These are phyloP conservation scores for Bipolaris victoriae DNA, from an alignment of 2,329 filamentous ascomycete genomes.

Conservation along the genomic window DNA sequence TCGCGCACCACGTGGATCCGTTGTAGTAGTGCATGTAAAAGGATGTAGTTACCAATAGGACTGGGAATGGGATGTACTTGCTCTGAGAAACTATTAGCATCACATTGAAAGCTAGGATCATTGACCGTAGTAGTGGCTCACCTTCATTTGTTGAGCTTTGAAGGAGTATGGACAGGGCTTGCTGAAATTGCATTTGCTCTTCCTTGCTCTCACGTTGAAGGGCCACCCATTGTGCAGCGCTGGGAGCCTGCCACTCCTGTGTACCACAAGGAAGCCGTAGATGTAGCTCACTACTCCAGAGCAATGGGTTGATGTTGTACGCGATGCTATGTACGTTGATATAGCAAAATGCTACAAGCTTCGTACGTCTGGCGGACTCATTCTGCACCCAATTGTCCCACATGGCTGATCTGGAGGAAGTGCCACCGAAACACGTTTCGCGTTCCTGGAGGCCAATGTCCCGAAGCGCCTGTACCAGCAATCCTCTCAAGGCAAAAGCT, in stretches of 20 bases:
- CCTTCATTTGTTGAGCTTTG: slow-evolving; percentile 22
- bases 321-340: slow-evolving; percentile 44
- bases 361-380: slow-evolving; percentile 40
- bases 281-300: slow-evolving; percentile 40
- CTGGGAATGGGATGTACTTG: slow-evolving; percentile 37
- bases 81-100: slow-evolving; percentile 3
- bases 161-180: slow-evolving; percentile 36
- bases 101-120: too few species aligned
- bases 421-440: slow-evolving; percentile 5
- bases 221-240: slow-evolving; percentile 35
- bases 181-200: slow-evolving; percentile 37
- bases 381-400: slow-evolving; percentile 41
- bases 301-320: slow-evolving; percentile 39
- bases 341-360: slow-evolving; percentile 42
- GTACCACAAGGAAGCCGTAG: slow-evolving; percentile 37
- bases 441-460: slow-evolving; percentile 38
- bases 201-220: slow-evolving; percentile 32
- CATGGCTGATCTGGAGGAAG: slow-evolving; percentile 29
- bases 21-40: slow-evolving; percentile 40
- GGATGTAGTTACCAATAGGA: slow-evolving; percentile 40
- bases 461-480: slow-evolving; percentile 37
- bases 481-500: slow-evolving; percentile 36
- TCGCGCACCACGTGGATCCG: slow-evolving; percentile 39
- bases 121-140: background rate
- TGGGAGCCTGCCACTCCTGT: slow-evolving; percentile 34